Evolutionary conservation across 164 flowering plant genomes (phyloP), one percentile per base, ranked within the genome.

Genomic region (Echeveria elegans): DNA sequence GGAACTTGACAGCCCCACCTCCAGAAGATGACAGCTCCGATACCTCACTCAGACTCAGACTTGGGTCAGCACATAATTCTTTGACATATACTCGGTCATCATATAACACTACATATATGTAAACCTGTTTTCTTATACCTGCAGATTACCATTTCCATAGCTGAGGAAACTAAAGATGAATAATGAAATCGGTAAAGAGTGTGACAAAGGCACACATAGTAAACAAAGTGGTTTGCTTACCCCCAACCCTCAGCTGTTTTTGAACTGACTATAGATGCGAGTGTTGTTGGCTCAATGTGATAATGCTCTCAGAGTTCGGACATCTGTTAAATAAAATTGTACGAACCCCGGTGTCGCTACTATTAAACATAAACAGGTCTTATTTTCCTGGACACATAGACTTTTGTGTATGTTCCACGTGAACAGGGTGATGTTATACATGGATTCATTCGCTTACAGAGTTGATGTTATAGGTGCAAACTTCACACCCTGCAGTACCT

Each of bases 11-110:
- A 5, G 60, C 18, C 60, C 60, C 60, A 0, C 60, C 31, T 53
- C 60, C 31, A 24, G 30, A 53, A 11, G 60, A 53, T 53, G 60
- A 53, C 60, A 53, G 60, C 60, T 53, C 60, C 6, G 60, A 53
- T 6, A 53, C 60, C 30, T 53, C 60, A 1, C 60, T 53, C 60
- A 53, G 28, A 18, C 60, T 53, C 31, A 24, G 9, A 18, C 60
- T 53, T 28, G 60, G 60, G 60, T 53, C 31, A 53, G 60, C 31
- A 11, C 18, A 40, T 5, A 40, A 5, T 7, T n/a, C n/a, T n/a
- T n/a, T n/a, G 7, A 34, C 7, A 34, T 7, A 3, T 3, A 34
- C 37, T 34, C 37, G n/a, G n/a, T 34, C 7, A 34, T 34, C 37
- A 7, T 34, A 34, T 40, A 40, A 26, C 6, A 52, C 18, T n/a